These are phyloP conservation scores for Rhodosporidiobolus odoratus DNA, from an alignment of 768 basidiomycete genomes.

Conservation along the genomic window DNA sequence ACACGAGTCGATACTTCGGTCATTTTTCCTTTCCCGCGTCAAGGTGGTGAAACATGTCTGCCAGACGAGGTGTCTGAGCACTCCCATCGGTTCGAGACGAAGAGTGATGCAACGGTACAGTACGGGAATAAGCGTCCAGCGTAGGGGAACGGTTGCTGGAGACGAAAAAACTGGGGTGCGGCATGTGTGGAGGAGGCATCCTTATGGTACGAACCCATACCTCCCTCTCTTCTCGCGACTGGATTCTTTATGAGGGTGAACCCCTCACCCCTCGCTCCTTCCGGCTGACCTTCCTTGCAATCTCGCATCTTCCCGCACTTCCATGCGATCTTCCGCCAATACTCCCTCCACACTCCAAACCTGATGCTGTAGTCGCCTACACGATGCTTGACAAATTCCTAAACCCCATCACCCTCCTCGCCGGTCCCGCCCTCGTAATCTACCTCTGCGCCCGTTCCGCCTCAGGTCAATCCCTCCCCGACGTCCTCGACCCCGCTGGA, in stretches of 20 bases:
- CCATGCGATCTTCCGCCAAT: background rate
- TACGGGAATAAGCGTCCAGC: too few relatives aligned
- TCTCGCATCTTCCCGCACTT: too few relatives aligned
- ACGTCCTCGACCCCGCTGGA: conserved; percentile 33
- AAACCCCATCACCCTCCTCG: conserved; percentile 78
- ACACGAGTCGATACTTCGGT: too few relatives aligned
- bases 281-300: background rate
- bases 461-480: conserved; percentile 40
- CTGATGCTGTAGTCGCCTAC: too few relatives aligned
- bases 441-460: conserved; percentile 63
- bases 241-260: background rate
- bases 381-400: conserved; percentile 76
- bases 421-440: conserved; percentile 72
- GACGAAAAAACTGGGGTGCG: too few relatives aligned
- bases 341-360: background rate
- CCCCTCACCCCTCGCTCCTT: background rate
- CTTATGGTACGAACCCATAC: conserved; percentile 48
- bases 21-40: too few relatives aligned
- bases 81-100: too few relatives aligned
- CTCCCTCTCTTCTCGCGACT: background rate
- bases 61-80: too few relatives aligned
- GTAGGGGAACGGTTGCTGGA: too few relatives aligned
- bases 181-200: conserved; percentile 79
- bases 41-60: too few relatives aligned
- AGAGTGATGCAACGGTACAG: too few relatives aligned